These are phyloP conservation scores for Plenodomus lindquistii DNA, from an alignment of 2,329 filamentous ascomycete genomes.

Conservation along the genomic window DNA sequence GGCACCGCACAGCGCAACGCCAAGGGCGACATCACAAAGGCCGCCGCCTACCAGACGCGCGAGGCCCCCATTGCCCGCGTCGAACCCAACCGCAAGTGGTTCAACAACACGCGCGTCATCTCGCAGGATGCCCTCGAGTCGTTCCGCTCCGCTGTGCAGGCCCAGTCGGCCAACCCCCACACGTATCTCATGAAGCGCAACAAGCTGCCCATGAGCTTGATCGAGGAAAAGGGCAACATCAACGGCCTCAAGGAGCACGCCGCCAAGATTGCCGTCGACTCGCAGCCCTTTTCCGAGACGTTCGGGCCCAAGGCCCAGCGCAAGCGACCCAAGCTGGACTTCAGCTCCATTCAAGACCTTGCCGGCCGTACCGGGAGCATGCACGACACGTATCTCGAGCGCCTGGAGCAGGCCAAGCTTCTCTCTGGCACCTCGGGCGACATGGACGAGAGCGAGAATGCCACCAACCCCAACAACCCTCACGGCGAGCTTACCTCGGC, in stretches of 20 bases:
- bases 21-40: slow-evolving; percentile 79
- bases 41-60: slow-evolving; percentile 80
- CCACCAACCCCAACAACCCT: slow-evolving; percentile 26
- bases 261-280: slow-evolving; percentile 92
- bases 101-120: slow-evolving; percentile 89
- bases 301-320: slow-evolving; percentile 93
- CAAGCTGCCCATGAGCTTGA: slow-evolving; percentile 94
- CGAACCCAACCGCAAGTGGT: slow-evolving; percentile 97
- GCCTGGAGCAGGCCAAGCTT: slow-evolving; percentile 76
- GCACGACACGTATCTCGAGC: slow-evolving; percentile 79
- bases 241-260: slow-evolving; percentile 90
- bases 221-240: slow-evolving; percentile 71
- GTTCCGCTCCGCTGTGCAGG: slow-evolving; percentile 90
- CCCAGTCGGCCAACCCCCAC: slow-evolving; percentile 88
- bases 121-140: slow-evolving; percentile 83
- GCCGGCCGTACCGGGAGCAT: slow-evolving; percentile 78
- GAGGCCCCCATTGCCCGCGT: slow-evolving; percentile 83
- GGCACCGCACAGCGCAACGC: slow-evolving; percentile 82
- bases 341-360: slow-evolving; percentile 79
- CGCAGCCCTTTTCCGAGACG: slow-evolving; percentile 80
- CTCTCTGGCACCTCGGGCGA: slow-evolving; percentile 71
- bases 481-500: slow-evolving; percentile 51
- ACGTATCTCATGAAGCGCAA: slow-evolving; percentile 95
- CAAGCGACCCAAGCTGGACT: slow-evolving; percentile 87
- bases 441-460: slow-evolving; percentile 52